Evolutionary conservation across 1,139 yeast species (phyloP).

Genomic region (Candida sanyaensis): DNA sequence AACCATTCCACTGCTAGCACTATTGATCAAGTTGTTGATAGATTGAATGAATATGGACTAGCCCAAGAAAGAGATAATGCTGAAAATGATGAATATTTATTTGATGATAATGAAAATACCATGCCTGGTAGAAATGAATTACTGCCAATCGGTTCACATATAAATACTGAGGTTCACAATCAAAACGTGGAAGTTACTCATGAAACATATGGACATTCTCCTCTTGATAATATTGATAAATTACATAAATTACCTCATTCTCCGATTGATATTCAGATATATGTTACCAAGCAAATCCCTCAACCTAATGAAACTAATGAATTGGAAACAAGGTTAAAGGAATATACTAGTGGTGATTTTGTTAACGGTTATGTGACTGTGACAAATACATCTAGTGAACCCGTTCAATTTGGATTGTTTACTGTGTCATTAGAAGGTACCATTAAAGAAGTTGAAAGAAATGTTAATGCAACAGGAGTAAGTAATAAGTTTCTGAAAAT

Average conservation of each 20-base stretch:
- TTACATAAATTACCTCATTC: constrained; percentile 36
- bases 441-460: constrained; percentile 35
- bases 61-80: constrained; percentile 16
- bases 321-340: constrained; percentile 45
- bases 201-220: constrained; percentile 43
- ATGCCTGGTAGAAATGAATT: not conserved
- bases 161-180: constrained; percentile 14
- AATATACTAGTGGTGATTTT: constrained; percentile 43
- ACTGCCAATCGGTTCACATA: constrained; percentile 7
- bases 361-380: constrained; percentile 42
- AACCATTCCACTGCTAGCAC: not conserved
- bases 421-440: constrained; percentile 52
- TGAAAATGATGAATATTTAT: constrained; percentile 23
- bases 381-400: constrained; percentile 38
- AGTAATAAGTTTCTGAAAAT: constrained; percentile 28
- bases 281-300: constrained; percentile 45
- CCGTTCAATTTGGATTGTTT: constrained; percentile 46
- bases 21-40: constrained; percentile 19
- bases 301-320: constrained; percentile 35
- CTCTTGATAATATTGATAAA: constrained; percentile 46
- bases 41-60: constrained; percentile 19
- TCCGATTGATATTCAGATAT: constrained; percentile 45
- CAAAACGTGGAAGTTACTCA: constrained; percentile 23
- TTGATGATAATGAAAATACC: constrained; percentile 23
- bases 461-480: constrained; percentile 17